Evolutionary conservation across 805 yeast species (phyloP).

Genomic region (Yarrowia bubula): DNA sequence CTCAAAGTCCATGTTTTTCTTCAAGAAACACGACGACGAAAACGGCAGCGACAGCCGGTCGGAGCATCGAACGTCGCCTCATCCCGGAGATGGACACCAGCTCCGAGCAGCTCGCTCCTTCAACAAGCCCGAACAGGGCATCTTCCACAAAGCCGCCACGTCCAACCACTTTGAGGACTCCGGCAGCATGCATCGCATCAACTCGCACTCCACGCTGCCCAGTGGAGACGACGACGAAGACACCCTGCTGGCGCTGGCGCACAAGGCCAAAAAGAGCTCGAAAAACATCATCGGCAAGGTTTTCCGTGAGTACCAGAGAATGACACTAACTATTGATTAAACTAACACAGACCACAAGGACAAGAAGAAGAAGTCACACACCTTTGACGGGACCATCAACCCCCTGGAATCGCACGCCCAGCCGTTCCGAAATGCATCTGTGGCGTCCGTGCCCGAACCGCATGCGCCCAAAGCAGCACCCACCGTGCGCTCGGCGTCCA

Average conservation of each 20-base stretch:
- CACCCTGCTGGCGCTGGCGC: not conserved
- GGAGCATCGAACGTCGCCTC: not conserved
- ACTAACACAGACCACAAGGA: constrained; percentile 23
- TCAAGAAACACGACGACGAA: constrained; percentile 18
- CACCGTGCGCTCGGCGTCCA: constrained; percentile 1
- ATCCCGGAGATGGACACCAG: constrained; percentile 4
- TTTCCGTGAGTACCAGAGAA: constrained; percentile 4
- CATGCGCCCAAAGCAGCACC: not conserved
- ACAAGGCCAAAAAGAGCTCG: constrained; percentile 16
- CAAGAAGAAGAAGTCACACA: constrained; percentile 5
- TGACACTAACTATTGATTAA: no score
- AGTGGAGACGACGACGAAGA: constrained; percentile 10
- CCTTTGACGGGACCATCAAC: constrained; percentile 18
- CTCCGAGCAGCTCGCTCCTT: constrained; percentile 9
- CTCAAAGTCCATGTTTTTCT: constrained; percentile 25
- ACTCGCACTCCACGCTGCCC: not conserved
- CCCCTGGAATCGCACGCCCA: not conserved
- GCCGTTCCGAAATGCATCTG: constrained; percentile 20
- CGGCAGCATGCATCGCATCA: not conserved
- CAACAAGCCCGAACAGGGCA: constrained; percentile 15
- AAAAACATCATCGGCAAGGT: constrained; percentile 13
- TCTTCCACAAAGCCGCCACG: constrained; percentile 14
- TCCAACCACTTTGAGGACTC: constrained; percentile 12
- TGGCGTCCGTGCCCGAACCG: constrained; percentile 23
- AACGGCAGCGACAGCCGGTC: not conserved